Base-by-base conservation (phyloP, 129 eudicot genomes). In the Artemisia annua region DNA sequence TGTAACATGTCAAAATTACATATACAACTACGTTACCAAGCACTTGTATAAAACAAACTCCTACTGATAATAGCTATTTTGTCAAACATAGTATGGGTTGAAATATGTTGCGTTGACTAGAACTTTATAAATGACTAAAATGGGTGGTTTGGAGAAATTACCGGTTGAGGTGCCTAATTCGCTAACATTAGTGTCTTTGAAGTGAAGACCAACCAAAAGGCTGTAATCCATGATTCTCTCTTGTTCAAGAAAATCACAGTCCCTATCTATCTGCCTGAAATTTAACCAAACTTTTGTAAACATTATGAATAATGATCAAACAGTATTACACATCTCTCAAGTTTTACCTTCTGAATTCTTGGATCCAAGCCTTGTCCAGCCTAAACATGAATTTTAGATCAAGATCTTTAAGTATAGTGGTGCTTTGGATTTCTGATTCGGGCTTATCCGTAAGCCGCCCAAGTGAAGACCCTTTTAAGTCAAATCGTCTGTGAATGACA, bases 221-320 rank as follows among this genome's bases (percentile, higher is more conserved):
- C 99, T 95, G 67, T 95, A 95, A 67, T 91, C 99, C 99, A 95
- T 95, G 48, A 95, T 85, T 70, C 96, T 86, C 80, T 90, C 99
- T 48, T 90, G 96, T 72, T 95, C 97, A n/a, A 95, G 90, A 77
- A 95, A 80, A 79, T 95, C 97, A 76, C 89, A 85, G 32, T 95
- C 99, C 70, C 87, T 81, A 51, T 95, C 97, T 26, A 95, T 83
- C 82, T 95, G 99, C 83, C 99, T 94, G 84, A 66, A 46, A 18
- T 63, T 43, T 14, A 4, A 44, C 32, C 53, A 48, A 17, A 35
- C 17, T 49, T 32, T 50, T 50, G 30, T 52, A 26, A 60, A 12
- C 62, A 35, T 28, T 30, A 17, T 18, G 46, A 16, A 50, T 52
- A 74, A 30, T 8, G 18, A 58, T 32, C 9, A 13, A 55, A 28